phyloP scores from a whole-genome alignment of 1,139 yeast genomes.

The Yamadazyma siamensis region DNA sequence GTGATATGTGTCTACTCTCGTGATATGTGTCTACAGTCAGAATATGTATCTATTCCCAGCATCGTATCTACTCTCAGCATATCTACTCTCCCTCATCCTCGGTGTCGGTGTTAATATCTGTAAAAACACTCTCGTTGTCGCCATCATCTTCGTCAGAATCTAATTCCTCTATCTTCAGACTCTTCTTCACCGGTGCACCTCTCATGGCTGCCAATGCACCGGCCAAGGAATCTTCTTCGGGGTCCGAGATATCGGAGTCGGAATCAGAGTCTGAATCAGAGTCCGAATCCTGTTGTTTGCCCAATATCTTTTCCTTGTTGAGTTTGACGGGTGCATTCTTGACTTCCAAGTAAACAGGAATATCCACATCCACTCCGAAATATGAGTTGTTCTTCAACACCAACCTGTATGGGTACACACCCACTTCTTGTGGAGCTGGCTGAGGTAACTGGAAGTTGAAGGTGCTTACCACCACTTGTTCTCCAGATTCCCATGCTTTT shows the following conservation, averaged over 20 bases:
- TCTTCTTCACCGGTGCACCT: conserved; percentile 46
- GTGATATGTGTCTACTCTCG: no score
- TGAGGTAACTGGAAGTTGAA: conserved; percentile 69
- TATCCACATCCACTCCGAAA: conserved; percentile 69
- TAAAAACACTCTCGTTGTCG: conserved; percentile 39
- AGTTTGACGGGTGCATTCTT: conserved; percentile 41
- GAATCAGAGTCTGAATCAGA: conserved; percentile 25
- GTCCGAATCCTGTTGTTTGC: conserved; percentile 17
- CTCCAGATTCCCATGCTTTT: conserved; percentile 45
- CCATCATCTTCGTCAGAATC: conserved; percentile 36
- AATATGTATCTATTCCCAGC: no score
- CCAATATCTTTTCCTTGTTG: conserved; percentile 15
- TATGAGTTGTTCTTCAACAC: conserved; percentile 63
- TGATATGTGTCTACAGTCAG: no score
- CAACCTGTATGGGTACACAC: conserved; percentile 62
- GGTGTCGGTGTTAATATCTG: conserved; percentile 51
- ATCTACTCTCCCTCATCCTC: conserved; percentile 45
- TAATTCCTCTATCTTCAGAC: conserved; percentile 19
- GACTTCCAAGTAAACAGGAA: conserved; percentile 62
- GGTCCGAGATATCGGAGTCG: conserved; percentile 60
- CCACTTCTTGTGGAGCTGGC: conserved; percentile 69
- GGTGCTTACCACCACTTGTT: conserved; percentile 57
- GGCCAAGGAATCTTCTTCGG: conserved; percentile 62
- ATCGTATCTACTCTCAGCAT: neutral
- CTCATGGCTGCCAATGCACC: conserved; percentile 63